Conservation (phyloP, 2,329 filamentous ascomycete genomes). For the Neofusicoccum parvum region DNA sequence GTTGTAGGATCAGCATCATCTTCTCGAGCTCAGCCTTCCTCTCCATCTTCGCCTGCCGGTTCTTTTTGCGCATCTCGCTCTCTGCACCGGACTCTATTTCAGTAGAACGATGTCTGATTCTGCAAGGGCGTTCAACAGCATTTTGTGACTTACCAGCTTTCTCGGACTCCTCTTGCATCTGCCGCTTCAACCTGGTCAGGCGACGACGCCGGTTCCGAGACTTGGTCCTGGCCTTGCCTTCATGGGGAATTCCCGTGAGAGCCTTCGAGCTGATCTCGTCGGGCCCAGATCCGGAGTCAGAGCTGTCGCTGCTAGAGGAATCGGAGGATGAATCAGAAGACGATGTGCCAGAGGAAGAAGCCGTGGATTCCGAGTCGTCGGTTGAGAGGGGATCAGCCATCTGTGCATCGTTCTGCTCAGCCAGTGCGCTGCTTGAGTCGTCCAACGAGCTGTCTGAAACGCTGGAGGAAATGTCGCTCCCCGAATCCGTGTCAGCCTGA, state of each 20-base stretch:
- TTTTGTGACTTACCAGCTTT: not conserved
- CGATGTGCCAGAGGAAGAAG: constrained; percentile 44
- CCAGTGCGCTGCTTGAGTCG: not conserved
- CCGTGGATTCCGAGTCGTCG: constrained; percentile 25
- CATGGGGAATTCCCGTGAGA: constrained; percentile 29
- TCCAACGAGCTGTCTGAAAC: not conserved
- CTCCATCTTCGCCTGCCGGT: not conserved
- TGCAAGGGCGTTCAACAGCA: no score
- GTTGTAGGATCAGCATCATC: no score
- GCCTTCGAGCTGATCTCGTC: constrained; percentile 38
- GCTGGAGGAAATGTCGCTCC: not conserved
- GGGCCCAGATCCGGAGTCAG: constrained; percentile 51
- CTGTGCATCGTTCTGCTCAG: not conserved
- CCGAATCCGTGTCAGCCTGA: constrained; percentile 23
- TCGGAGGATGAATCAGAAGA: constrained; percentile 43
- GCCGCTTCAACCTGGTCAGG: not conserved
- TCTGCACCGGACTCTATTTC: not conserved
- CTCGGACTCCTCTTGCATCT: not conserved
- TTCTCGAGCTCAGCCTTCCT: not conserved
- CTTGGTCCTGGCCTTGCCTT: constrained; percentile 44
- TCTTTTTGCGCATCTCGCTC: not conserved
- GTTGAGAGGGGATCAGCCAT: not conserved
- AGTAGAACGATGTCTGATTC: no score
- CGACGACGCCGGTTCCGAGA: constrained; percentile 38
- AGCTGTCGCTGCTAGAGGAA: constrained; percentile 28